Base-by-base conservation (phyloP, 495 filamentous ascomycete genomes). In the Ramalina intermedia region DNA sequence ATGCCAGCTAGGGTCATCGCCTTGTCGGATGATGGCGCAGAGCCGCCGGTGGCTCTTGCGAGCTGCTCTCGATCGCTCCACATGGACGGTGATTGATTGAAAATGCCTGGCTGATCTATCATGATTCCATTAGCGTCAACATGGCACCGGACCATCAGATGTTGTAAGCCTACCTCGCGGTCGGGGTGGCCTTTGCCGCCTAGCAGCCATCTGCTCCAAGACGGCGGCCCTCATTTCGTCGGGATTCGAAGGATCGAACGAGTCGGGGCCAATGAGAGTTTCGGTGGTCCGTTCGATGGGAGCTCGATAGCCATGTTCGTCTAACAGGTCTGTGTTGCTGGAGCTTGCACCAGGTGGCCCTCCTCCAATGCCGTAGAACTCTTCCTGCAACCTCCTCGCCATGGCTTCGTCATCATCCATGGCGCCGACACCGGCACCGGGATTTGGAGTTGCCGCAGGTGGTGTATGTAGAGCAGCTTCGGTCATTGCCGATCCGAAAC, bases 261-360 rank as follows among this genome's bases (percentile, higher is more conserved):
- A 62, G 13, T 65, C 75, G 13, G 84, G 84, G 2, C 81, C 89
- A 27, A 95, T 81, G 37, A 98, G 74, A 1, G 85, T 96, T 66
- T 96, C 93, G 17, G 84, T 91, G 14, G 82, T 93, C 50, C 87
- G 79, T 37, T 81, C 86, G 66, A 98, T 89, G 24, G 91, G 91
- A 37, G 93, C 91, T 56, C 91, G 74, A 36, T 96, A 82, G 13
- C 70, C 81, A 52, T 85, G 80, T 16, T 71, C 73, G 58, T 71
- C 69, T 8, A 60, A 50, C 11, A 50, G 47, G 20, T 55, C 53
- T 18, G 37, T 12, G 41, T 33, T 24, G 16, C n/a, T 6, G 17
- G 18, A 23, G 9, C 21, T 41, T 48, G 50, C 50, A 9, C 62
- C 55, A 33, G 67, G 58, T 48, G 48, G 44, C 37, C 58, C 51